Conservation (phyloP, 306 rosid genomes). For the Lagenaria siceraria region DNA sequence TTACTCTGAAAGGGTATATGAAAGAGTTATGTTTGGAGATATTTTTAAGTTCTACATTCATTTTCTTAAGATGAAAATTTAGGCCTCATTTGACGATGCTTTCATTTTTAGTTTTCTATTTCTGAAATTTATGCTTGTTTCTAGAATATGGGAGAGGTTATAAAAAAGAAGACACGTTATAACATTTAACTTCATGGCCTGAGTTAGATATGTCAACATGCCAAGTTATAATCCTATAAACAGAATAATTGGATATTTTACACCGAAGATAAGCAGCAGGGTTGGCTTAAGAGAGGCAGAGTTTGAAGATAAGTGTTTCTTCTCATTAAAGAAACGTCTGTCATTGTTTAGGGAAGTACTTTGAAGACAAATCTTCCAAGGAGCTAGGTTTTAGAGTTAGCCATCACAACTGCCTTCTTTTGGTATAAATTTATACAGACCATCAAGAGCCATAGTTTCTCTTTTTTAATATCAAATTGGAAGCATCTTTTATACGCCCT, state of each 20-base stretch:
- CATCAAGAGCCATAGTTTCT: too few species aligned
- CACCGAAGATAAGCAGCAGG: not conserved
- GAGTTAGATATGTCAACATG: not conserved
- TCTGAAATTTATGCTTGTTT: not conserved
- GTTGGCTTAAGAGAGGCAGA: not conserved
- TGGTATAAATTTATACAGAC: too few species aligned
- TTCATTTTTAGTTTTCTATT: too few species aligned
- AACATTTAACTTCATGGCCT: not conserved
- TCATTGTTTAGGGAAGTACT: slow-evolving; percentile 37
- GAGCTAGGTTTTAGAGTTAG: too few species aligned
- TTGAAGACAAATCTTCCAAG: not conserved
- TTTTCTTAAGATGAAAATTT: not conserved
- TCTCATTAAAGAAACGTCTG: not conserved
- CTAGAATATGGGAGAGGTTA: not conserved
- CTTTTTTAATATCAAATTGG: too few species aligned
- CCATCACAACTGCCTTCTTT: too few species aligned
- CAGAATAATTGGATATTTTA: slow-evolving; percentile 1
- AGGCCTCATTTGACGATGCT: too few species aligned
- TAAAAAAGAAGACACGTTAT: not conserved
- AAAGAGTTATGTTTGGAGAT: not conserved
- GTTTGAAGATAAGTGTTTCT: not conserved
- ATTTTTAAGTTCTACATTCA: not conserved
- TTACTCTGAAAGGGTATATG: not conserved
- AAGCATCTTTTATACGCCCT: too few species aligned
- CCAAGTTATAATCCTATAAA: not conserved